Conservation (phyloP, 441 rosid species). For the Erysimum cheiri region DNA sequence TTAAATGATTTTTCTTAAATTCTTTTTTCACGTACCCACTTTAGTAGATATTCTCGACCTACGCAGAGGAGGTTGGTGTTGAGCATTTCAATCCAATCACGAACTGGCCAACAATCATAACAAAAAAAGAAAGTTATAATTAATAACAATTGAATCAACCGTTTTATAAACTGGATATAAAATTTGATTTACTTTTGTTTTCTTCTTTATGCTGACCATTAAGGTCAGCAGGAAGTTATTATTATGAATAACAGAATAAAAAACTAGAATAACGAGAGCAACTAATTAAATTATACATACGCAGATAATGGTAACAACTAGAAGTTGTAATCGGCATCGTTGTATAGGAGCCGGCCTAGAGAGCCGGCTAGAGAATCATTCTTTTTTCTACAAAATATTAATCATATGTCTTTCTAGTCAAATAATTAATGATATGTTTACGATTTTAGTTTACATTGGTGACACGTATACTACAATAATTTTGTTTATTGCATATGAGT, state of each 20-base stretch:
- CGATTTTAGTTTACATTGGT: not conserved
- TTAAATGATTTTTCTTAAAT: slow-evolving; percentile 2
- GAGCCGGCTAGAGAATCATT: slow-evolving; percentile 33
- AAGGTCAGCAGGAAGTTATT: slow-evolving; percentile 2
- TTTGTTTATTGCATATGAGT: not conserved
- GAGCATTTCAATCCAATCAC: slow-evolving; percentile 22
- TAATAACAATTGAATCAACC: slow-evolving; percentile 2
- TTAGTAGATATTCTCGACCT: slow-evolving; percentile 25
- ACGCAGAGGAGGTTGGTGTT: slow-evolving; percentile 33
- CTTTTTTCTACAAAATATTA: slow-evolving; percentile 3
- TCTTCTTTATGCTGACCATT: slow-evolving; percentile 25
- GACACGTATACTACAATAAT: not conserved
- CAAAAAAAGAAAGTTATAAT: not conserved
- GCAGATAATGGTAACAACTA: slow-evolving; percentile 27
- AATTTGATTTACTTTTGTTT: slow-evolving; percentile 12
- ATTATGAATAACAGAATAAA: not conserved
- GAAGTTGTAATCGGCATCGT: slow-evolving; percentile 24
- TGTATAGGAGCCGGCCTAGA: slow-evolving; percentile 28
- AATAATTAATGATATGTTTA: not conserved
- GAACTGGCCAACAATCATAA: not conserved
- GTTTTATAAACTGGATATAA: not conserved
- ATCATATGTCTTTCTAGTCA: slow-evolving; percentile 1
- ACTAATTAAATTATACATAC: slow-evolving; percentile 6
- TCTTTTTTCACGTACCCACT: slow-evolving; percentile 22
- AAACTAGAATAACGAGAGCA: slow-evolving; percentile 7